Conservation (phyloP, 345 rosid species). For the Brassica rapa region DNA sequence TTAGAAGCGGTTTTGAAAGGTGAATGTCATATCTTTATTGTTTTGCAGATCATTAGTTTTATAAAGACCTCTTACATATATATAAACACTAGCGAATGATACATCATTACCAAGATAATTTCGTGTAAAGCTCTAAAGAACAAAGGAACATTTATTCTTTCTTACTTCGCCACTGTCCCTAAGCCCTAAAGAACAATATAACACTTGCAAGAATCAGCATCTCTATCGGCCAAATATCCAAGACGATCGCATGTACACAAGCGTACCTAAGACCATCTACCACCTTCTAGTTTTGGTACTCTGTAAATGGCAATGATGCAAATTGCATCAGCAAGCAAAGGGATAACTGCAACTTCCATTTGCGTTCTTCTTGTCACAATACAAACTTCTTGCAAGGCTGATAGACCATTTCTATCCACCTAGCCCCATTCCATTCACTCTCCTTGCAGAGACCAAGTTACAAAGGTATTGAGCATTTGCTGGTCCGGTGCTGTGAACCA, state of each 20-base stretch:
- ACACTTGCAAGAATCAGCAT: not conserved
- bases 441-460: constrained; percentile 53
- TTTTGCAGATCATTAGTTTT: constrained; percentile 5
- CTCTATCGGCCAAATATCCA: not conserved
- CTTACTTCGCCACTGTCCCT: not conserved
- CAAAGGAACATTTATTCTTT: not conserved
- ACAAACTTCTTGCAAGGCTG: constrained; percentile 7
- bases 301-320: constrained; percentile 1
- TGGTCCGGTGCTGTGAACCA: constrained; percentile 78
- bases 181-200: not conserved
- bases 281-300: constrained; percentile 1
- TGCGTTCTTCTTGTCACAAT: not conserved
- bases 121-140: not conserved
- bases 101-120: not conserved
- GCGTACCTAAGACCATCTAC: not conserved
- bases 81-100: not conserved
- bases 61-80: not conserved
- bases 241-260: not conserved
- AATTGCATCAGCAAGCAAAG: not conserved
- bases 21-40: not conserved
- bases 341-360: not conserved
- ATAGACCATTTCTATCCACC: constrained; percentile 1
- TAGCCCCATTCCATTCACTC: constrained; percentile 16
- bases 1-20: not conserved
- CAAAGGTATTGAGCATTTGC: constrained; percentile 73